Evolutionary conservation across 345 rosid genomes (phyloP).

Genomic region (Populus simonii): DNA sequence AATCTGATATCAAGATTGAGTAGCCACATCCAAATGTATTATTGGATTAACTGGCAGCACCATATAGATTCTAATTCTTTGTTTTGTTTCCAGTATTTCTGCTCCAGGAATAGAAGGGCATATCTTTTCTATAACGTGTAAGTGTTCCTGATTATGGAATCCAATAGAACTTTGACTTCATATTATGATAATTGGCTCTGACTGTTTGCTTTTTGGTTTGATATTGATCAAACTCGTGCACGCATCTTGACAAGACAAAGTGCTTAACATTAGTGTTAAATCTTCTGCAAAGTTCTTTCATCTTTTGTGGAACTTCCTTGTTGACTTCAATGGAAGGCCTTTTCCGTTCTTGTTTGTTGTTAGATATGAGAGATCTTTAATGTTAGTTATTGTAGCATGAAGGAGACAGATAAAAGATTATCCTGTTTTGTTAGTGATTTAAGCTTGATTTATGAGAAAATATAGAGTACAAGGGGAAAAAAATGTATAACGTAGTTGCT

Average conservation of each 20-base stretch:
- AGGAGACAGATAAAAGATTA: neutral
- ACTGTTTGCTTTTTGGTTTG: neutral
- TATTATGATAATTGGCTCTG: neutral
- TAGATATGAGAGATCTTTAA: neutral
- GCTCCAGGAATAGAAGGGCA: conserved; percentile 70
- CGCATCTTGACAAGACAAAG: neutral
- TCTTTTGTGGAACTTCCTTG: too few relatives aligned
- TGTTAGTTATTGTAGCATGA: neutral
- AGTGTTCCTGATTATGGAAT: conserved; percentile 30
- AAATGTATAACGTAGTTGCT: neutral
- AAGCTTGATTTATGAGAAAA: too few relatives aligned
- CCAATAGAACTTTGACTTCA: too few relatives aligned
- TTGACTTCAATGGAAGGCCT: neutral
- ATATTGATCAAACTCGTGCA: neutral
- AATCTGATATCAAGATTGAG: too few relatives aligned
- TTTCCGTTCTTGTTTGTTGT: neutral
- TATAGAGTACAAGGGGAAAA: neutral
- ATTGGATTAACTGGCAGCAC: neutral
- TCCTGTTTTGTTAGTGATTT: neutral
- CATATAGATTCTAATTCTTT: conserved; percentile 11
- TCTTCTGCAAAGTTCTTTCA: neutral
- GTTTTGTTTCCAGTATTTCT: conserved; percentile 59
- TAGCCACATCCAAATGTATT: neutral
- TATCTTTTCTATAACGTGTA: conserved; percentile 74
- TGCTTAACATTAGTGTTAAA: neutral